Base-by-base conservation (phyloP, 257 asterid genomes). In the Paulownia fortunei region DNA sequence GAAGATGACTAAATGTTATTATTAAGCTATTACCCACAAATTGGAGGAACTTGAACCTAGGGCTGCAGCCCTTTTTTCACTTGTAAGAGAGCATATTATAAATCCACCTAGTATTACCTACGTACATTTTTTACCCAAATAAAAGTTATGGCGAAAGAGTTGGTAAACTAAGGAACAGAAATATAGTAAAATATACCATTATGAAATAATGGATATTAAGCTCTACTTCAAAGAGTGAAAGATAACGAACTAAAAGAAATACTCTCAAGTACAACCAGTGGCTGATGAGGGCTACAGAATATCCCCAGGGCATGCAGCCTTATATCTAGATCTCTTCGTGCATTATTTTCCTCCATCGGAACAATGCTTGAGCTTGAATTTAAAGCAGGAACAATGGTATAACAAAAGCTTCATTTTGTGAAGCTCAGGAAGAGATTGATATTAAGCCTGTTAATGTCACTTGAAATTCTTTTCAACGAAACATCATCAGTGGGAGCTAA, bases 251-350 rank as follows among this genome's bases (percentile, higher is more conserved):
- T 8, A 30, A 21, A 15, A 5, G 34, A 32, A 30, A 62, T 34
- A 19, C 49, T 34, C 47, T 32, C 24, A 6, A 4, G 19, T 10
- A 54, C 24, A 55, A 55, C 41, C 39, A 19, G 9, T 27, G 24
- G 75, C 77, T 72, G n/a, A 39, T 54, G 47, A 49, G 39, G 55
- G 39, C 55, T 54, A 55, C 18, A 55, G 19, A 52, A 36, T 32
- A 19, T 32, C 47, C 12, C 51, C 3, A 9, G 16, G 44, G 15
- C 34, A 26, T 24, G 49, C 63, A 61, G 42, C 69, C 19, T 34
- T 27, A 61, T 7, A 12, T 4, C 16, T 1, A 23, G 30, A 56
- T 19, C 15, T 56, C 13, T 44, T 23, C 6, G 15, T 44, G 13
- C 63, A 70, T 49, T 27, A 69, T 30, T 19, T 42, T n/a, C 18